Base-by-base conservation (phyloP, 202 grass and related monocot species). In the Carex sylvatica region DNA sequence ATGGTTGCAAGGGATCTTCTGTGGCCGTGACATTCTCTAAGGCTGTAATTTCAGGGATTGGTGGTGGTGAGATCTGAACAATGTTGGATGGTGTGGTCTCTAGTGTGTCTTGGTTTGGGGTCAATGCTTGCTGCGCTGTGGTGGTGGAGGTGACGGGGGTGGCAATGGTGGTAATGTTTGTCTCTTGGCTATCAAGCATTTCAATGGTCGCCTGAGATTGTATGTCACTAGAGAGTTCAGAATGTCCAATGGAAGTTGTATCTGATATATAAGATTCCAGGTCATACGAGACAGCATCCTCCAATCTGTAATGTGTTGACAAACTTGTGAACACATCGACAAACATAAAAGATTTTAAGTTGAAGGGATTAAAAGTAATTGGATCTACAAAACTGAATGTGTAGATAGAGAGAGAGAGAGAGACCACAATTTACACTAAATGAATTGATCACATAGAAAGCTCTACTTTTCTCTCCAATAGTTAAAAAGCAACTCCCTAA, bases 221-320 rank as follows among this genome's bases (percentile, higher is more conserved):
- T 59, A 85, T 53, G 18, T 88, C 86, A 78, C 44, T 83, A 54
- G 86, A 85, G 31, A 87, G 72, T 12, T 52, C 62, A 85, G 78
- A 82, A 81, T 76, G 87, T 85, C 83, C 88, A 1, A 68, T 52
- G 6, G 79, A 80, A 80, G 82, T 80, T 81, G 68, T 65, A 81
- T 88, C 89, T 85, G 89, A 91, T 24, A 59, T 91, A 82, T 78
- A 62, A 88, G 90, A 89, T 87, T 40, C 40, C 58, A 81, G 42
- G 79, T 88, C 85, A 85, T 59, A 85, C 82, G 67, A 77, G 69
- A 78, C 87, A 89, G 73, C 79, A 90, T 88, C 83, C 87, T 97
- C 91, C 67, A 88, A 88, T 88, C 93, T 93, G 89, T 87, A 90
- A 58, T 65, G 26, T 66, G 59, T 51, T 56, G 13, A 78, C n/a